phyloP scores from a whole-genome alignment of 768 basidiomycete species.

The Agaricus blazei region DNA sequence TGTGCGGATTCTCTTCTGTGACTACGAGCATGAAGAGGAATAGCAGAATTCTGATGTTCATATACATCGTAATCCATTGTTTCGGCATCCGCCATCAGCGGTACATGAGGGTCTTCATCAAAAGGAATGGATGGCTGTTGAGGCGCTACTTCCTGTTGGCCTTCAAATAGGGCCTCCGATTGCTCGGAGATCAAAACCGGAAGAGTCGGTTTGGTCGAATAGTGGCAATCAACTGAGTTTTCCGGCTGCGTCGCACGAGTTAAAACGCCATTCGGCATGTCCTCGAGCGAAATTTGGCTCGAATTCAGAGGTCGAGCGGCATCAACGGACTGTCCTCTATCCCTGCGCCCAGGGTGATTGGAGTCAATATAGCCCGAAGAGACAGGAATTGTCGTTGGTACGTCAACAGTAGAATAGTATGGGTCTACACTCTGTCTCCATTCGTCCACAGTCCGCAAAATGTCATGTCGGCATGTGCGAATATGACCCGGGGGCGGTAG shows the following conservation, averaged over 20 bases:
- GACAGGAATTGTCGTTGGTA: conserved; percentile 3
- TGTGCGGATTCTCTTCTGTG: conserved; percentile 5
- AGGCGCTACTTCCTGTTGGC: neutral
- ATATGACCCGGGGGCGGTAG: conserved; percentile 22
- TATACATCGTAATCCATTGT: neutral
- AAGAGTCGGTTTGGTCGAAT: neutral
- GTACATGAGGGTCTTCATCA: neutral
- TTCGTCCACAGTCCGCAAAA: neutral
- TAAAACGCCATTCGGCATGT: neutral
- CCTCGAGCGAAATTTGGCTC: neutral
- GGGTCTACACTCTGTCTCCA: conserved; percentile 3
- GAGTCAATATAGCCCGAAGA: neutral
- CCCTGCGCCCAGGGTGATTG: neutral
- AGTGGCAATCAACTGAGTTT: conserved; percentile 1
- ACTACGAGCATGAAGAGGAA: neutral
- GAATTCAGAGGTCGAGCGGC: neutral
- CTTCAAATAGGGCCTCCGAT: neutral
- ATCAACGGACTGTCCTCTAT: neutral
- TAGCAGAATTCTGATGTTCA: neutral
- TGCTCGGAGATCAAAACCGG: neutral
- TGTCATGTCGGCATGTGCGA: conserved; percentile 10
- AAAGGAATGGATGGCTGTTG: neutral
- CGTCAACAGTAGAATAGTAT: neutral
- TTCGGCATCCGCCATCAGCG: conserved; percentile 1
- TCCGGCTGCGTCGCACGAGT: neutral